Evolutionary conservation across 1,284 basidiomycete genomes (phyloP).

Genomic region (Phaffia rhodozyma): DNA sequence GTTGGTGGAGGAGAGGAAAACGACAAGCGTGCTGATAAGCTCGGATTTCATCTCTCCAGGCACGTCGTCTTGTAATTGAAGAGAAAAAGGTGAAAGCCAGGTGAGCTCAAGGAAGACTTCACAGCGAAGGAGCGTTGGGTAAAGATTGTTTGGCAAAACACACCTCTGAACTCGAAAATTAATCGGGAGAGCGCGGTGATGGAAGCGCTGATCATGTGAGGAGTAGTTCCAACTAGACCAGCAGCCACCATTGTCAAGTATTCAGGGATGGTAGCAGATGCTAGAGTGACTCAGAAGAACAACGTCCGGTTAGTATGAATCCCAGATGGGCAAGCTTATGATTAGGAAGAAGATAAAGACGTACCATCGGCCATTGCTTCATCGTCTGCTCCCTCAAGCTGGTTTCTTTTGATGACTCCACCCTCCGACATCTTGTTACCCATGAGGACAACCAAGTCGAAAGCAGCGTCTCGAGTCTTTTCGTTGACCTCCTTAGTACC

Average conservation of each 20-base stretch:
- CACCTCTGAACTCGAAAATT: slow-evolving; percentile 92
- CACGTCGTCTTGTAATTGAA: slow-evolving; percentile 47
- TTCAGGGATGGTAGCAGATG: slow-evolving; percentile 76
- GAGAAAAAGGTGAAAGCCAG: background rate
- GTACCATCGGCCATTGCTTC: slow-evolving; percentile 33
- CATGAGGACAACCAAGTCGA: slow-evolving; percentile 83
- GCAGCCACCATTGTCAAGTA: slow-evolving; percentile 96
- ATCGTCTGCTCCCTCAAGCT: slow-evolving; percentile 66
- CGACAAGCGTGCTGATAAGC: slow-evolving; percentile 71
- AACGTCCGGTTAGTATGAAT: background rate
- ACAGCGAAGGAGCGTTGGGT: background rate
- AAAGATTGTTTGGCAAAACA: slow-evolving; percentile 14
- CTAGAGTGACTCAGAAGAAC: slow-evolving; percentile 18
- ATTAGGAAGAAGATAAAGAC: slow-evolving; percentile 10
- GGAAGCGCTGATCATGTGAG: slow-evolving; percentile 97
- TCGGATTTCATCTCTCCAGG: slow-evolving; percentile 68
- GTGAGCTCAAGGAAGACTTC: background rate
- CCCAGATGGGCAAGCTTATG: background rate
- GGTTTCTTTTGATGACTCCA: slow-evolving; percentile 64
- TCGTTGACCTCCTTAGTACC: slow-evolving; percentile 97
- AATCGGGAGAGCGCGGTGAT: slow-evolving; percentile 88
- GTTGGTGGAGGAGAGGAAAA: slow-evolving; percentile 85
- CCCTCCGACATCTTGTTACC: slow-evolving; percentile 82
- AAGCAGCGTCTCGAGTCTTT: slow-evolving; percentile 77
- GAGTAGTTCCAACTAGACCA: slow-evolving; percentile 80